Conservation (phyloP, 345 rosid species). For the Pseudoturritis turrita region DNA sequence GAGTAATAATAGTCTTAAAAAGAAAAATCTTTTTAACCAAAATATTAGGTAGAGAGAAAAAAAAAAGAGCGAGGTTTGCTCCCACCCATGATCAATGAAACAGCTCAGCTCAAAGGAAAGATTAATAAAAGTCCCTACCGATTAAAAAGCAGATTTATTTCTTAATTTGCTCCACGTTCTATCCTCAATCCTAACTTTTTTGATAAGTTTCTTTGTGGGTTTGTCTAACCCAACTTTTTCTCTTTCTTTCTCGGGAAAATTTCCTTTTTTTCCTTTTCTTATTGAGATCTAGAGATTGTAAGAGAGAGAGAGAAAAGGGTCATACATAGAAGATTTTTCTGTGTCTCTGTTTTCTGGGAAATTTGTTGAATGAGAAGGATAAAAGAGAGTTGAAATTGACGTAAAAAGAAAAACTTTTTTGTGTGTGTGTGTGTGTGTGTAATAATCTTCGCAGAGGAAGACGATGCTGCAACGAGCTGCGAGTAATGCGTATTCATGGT, state of each 20-base stretch:
- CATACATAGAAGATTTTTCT: neutral
- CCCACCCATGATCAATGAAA: slow-evolving; percentile 34
- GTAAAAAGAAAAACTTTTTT: neutral
- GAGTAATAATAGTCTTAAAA: neutral
- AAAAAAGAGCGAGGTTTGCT: slow-evolving; percentile 28
- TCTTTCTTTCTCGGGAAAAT: slow-evolving; percentile 6
- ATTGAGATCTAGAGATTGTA: slow-evolving; percentile 22
- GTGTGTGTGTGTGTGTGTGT: neutral
- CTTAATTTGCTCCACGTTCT: slow-evolving; percentile 22
- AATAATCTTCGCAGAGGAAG: neutral
- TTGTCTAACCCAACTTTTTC: neutral
- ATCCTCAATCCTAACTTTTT: slow-evolving; percentile 11
- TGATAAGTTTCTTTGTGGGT: slow-evolving; percentile 24
- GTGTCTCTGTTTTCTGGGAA: slow-evolving; percentile 4
- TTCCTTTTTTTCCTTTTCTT: neutral
- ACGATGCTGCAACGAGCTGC: slow-evolving; percentile 96
- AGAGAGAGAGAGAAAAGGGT: neutral
- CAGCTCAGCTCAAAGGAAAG: slow-evolving; percentile 14
- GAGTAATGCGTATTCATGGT: slow-evolving; percentile 99
- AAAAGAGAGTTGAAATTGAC: neutral
- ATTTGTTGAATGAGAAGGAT: slow-evolving; percentile 12
- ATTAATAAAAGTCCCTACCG: neutral
- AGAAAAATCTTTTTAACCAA: neutral
- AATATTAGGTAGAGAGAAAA: slow-evolving; percentile 12
- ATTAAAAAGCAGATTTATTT: slow-evolving; percentile 4